A percentile compares a stretch with the other conserved stretches of the same genome.
Evolutionary conservation across 257 asterid species (phyloP).

Genomic region (Petrea volubilis): DNA sequence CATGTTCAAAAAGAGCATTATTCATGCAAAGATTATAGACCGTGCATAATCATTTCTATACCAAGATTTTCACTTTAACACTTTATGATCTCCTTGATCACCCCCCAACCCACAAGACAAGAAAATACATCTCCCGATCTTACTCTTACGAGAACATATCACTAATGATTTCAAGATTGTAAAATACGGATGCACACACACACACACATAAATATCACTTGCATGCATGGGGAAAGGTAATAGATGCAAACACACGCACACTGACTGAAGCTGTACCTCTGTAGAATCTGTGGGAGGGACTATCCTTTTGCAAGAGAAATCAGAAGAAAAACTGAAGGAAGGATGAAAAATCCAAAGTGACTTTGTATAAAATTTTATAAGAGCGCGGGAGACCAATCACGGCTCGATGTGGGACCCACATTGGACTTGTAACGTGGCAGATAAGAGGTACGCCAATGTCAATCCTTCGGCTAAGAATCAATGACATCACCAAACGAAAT

Average conservation of each 20-base stretch:
- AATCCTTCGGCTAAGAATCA: conserved; percentile 44
- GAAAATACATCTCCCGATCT: background rate
- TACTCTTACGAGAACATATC: background rate
- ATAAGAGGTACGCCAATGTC: conserved; percentile 47
- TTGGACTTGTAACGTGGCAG: conserved; percentile 57
- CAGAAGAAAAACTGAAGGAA: conserved; percentile 2
- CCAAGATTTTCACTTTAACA: background rate
- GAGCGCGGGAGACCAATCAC: conserved; percentile 69
- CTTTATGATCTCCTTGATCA: background rate
- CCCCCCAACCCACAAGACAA: background rate
- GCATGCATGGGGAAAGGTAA: too few relatives aligned
- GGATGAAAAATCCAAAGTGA: conserved; percentile 39
- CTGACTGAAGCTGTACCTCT: conserved; percentile 1
- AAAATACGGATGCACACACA: background rate
- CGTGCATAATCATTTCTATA: background rate
- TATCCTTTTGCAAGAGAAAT: background rate
- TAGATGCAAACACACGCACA: background rate
- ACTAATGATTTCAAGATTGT: conserved; percentile 12
- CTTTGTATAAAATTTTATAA: conserved; percentile 48
- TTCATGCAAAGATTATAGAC: background rate
- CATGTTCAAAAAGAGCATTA: background rate
- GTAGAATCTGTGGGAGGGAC: background rate
- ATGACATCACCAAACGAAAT: conserved; percentile 27
- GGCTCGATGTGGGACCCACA: conserved; percentile 42
- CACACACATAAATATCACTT: background rate